Base-by-base conservation (phyloP, 768 basidiomycete species). In the Termitomyces sp. region DNA sequence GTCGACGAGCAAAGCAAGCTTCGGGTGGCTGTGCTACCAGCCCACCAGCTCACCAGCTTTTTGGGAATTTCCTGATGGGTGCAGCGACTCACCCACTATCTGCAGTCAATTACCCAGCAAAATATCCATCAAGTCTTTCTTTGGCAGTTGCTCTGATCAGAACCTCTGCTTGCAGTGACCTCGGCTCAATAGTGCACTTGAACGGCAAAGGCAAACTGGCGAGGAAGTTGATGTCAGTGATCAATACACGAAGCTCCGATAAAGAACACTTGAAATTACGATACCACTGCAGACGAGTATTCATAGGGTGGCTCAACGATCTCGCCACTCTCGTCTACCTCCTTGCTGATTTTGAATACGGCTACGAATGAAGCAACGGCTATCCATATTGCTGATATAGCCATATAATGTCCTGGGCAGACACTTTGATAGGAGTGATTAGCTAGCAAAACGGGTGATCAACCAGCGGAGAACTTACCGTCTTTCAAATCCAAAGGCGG, bases 401-500 rank as follows among this genome's bases (percentile, higher is more conserved):
- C 75, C 57, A 76, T 65, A 22, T 65, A 57, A 11, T 66, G 66
- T 1, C 74, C 75, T 5, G 73, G 72, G 50, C 76, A 77, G 12
- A 69, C 42, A 5, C 67, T 66, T 55, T 25, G 16, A 16, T 43
- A 27, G 15, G n/a, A 9, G 6, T 13, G 18, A 18, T 29, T 16
- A 29, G 6, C n/a, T 16, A n/a, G 29, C 29, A 9, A 29, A 29
- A 29, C 27, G 27, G 4, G 25, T 29, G n/a, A n/a, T 5, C 9
- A 27, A 15, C n/a, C n/a, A 27, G n/a, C 5, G 27, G n/a, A 29
- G 27, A n/a, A 6, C 16, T 44, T 44, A 44, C 27, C 43, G 43
- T 29, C 43, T 25, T 11, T 27, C 43, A 6, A 44, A 29, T 29
- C 43, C 43, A n/a, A 44, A 44, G 16, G n/a, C 43, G 10, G 4